A percentile compares a stretch with the other conserved stretches of the same genome.
Evolutionary conservation across 2,329 filamentous ascomycete genomes (phyloP).

Genomic region (Fusarium duplospermum): DNA sequence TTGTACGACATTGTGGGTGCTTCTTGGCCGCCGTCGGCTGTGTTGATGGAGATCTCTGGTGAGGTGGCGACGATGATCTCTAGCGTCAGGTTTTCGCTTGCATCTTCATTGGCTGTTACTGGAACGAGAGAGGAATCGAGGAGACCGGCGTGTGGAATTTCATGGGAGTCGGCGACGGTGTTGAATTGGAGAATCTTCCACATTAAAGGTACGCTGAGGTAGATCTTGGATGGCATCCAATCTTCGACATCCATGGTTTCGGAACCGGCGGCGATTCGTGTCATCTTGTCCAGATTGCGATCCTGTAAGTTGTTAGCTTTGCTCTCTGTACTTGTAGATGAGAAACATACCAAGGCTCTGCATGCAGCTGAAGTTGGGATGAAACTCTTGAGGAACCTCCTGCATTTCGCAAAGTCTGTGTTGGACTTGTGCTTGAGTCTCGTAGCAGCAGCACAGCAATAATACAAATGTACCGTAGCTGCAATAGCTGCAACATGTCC

Average conservation of each 20-base stretch:
- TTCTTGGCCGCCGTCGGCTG: conserved; percentile 62
- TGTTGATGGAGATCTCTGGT: conserved; percentile 63
- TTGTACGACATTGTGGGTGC: conserved; percentile 57
- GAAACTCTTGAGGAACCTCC: conserved; percentile 61
- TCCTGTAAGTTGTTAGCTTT: conserved; percentile 51
- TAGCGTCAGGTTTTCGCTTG: conserved; percentile 53
- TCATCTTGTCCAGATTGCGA: conserved; percentile 60
- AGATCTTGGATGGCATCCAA: conserved; percentile 64
- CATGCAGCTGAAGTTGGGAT: conserved; percentile 60
- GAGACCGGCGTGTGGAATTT: conserved; percentile 52
- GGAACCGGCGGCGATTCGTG: conserved; percentile 60
- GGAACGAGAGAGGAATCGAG: conserved; percentile 57
- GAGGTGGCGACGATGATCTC: conserved; percentile 65
- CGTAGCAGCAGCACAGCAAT: conserved; percentile 62
- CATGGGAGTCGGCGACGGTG: conserved; percentile 52
- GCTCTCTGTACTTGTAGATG: too few species aligned
- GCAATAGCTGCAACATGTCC: conserved; percentile 63
- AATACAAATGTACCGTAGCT: conserved; percentile 65
- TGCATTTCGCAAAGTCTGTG: conserved; percentile 63
- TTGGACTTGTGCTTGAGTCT: conserved; percentile 63
- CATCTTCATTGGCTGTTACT: conserved; percentile 43
- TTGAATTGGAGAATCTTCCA: conserved; percentile 64
- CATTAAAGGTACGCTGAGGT: conserved; percentile 64
- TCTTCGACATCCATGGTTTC: conserved; percentile 61
- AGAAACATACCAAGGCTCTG: conserved; percentile 54